Evolutionary conservation across 306 rosid species (phyloP).

Genomic region (Casuarina cunninghamiana): DNA sequence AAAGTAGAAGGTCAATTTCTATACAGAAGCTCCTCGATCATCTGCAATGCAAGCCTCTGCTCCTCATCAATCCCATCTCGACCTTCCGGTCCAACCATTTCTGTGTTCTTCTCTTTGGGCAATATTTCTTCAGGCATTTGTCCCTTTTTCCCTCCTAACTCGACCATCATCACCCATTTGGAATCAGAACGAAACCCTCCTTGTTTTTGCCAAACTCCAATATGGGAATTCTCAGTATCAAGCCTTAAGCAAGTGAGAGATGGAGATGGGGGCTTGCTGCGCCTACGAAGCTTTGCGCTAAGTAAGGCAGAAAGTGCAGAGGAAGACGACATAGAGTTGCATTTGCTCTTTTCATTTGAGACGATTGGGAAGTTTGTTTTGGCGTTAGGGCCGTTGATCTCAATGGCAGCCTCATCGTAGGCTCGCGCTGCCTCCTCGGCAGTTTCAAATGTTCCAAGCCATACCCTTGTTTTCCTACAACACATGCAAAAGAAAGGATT

Average conservation of each 20-base stretch:
- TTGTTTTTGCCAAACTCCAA: conserved; percentile 82
- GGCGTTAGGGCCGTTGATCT: conserved; percentile 81
- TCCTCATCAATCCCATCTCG: conserved; percentile 45
- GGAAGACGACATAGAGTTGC: conserved; percentile 27
- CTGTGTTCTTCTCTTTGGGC: neutral
- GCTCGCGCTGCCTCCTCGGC: conserved; percentile 94
- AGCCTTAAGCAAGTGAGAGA: conserved; percentile 81
- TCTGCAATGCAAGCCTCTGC: conserved; percentile 59
- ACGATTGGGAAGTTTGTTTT: conserved; percentile 73
- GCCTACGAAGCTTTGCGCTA: conserved; percentile 64
- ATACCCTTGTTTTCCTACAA: conserved; percentile 83
- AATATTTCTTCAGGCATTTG: conserved; percentile 4
- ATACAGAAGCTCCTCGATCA: conserved; percentile 82
- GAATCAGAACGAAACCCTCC: conserved; percentile 60
- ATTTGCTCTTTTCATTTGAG: conserved; percentile 16
- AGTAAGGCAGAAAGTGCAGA: conserved; percentile 54
- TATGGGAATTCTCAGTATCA: conserved; percentile 72
- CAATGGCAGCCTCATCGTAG: conserved; percentile 82
- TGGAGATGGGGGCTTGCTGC: conserved; percentile 66
- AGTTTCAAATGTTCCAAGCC: conserved; percentile 88
- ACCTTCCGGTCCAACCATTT: conserved; percentile 30
- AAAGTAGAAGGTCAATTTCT: conserved; percentile 33
- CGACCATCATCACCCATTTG: conserved; percentile 84
- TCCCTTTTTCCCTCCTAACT: conserved; percentile 40
- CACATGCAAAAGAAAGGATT: neutral